Evolutionary conservation across 1,284 basidiomycete genomes (phyloP), one percentile per base, ranked within the genome.

Genomic region (Microbotryomycetes sp.): DNA sequence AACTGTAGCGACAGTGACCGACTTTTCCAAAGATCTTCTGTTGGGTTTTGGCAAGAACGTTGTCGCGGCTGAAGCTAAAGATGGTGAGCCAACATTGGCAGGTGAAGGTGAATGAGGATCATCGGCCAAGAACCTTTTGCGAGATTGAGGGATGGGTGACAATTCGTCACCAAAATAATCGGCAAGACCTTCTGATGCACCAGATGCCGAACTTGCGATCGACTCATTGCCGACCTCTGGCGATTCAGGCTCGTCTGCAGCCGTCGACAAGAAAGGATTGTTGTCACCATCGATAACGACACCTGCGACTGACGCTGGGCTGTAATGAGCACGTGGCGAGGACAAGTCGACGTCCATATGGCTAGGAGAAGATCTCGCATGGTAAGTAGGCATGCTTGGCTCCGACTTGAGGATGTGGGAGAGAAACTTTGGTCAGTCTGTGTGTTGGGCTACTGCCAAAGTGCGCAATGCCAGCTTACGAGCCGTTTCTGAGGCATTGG

Each of bases 311-410:
- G 12, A 56, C 32, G 53, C 59, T 49, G 28, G 61, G 66, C 3
- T 63, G 63, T 2, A 59, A 45, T 16, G 60, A 53, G 16, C 51
- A 25, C 3, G 29, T 46, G 64, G 64, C 6, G 67, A 68, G 4
- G 58, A 49, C 31, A 64, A 59, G 29, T 68, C 67, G 54, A 68
- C 62, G n/a, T 68, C 57, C 67, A 68, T 68, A 4, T 62, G 54
- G 29, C 58, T 59, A 16, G 67, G 67, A 0, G 67, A 68, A 14
- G 62, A 62, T 25, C 63, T 58, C 36, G 36, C 26, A 3, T 45
- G 55, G 6, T 28, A 32, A 4, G 62, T 52, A 1, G 59, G 66
- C 3, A 68, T 16, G 9, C 32, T 29, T 45, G 66, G 58, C 28
- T 68, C 66, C 9, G 66, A 68, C 59, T 65, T n/a, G n/a, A n/a